Conservation (phyloP, 192 early-diverging fungal genomes). For the Dissophora ornata region DNA sequence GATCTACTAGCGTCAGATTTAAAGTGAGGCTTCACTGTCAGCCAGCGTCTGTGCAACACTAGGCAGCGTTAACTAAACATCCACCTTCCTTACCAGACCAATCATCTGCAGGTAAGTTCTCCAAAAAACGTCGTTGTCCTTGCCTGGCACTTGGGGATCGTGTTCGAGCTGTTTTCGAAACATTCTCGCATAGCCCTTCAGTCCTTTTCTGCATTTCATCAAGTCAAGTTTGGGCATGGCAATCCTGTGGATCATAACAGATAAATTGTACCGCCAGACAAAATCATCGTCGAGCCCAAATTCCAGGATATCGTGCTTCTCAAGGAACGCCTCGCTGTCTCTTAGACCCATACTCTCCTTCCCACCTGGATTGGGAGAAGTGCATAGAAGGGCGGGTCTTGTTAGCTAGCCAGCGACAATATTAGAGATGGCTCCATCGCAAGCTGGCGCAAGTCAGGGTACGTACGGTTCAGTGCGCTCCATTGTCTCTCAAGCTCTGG, state of each 20-base stretch:
- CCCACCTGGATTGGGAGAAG: slow-evolving; percentile 6
- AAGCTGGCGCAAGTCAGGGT: too few species aligned
- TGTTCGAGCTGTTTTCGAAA: slow-evolving; percentile 13
- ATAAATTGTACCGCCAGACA: slow-evolving; percentile 17
- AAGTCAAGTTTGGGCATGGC: slow-evolving; percentile 21
- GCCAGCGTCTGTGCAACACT: too few species aligned
- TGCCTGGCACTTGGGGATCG: neutral
- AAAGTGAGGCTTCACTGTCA: too few species aligned
- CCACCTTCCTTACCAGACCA: slow-evolving; percentile 14
- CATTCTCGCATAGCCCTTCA: slow-evolving; percentile 6
- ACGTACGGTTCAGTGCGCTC: slow-evolving; percentile 12
- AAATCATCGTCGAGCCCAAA: slow-evolving; percentile 12
- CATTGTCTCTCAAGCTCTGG: slow-evolving; percentile 28
- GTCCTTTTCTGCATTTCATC: neutral
- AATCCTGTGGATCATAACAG: slow-evolving; percentile 7
- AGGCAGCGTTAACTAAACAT: too few species aligned
- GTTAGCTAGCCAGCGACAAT: too few species aligned
- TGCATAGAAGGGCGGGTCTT: too few species aligned
- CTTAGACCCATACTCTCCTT: neutral
- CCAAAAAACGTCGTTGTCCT: slow-evolving; percentile 8
- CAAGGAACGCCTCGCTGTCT: slow-evolving; percentile 2
- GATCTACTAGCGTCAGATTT: too few species aligned
- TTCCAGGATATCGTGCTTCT: slow-evolving; percentile 29
- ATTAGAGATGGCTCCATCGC: too few species aligned
- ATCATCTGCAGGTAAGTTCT: slow-evolving; percentile 10